phyloP scores from a whole-genome alignment of 768 basidiomycete genomes.

The Dacryopinax spathularia region DNA sequence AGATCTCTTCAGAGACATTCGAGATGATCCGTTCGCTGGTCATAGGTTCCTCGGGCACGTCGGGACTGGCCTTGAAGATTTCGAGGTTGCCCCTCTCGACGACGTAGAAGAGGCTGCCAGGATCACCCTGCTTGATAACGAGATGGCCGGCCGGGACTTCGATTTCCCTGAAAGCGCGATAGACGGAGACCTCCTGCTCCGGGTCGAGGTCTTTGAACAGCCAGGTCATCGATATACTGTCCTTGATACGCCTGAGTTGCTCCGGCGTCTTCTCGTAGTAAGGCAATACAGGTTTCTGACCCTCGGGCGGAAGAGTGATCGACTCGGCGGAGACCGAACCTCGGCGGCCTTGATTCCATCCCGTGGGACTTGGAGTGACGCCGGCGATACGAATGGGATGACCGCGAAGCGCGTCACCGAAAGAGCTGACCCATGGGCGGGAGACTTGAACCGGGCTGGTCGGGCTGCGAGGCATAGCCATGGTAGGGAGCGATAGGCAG shows the following conservation, averaged over 20 bases:
- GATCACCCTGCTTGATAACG: conserved; percentile 94
- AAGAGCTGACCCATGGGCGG: background rate
- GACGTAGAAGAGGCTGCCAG: conserved; percentile 94
- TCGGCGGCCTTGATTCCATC: conserved; percentile 42
- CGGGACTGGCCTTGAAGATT: conserved; percentile 11
- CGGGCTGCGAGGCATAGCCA: background rate
- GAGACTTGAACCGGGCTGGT: background rate
- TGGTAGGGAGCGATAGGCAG: background rate
- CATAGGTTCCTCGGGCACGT: conserved; percentile 25
- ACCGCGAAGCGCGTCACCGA: background rate
- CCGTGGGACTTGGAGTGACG: background rate
- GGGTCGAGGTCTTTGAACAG: conserved; percentile 94
- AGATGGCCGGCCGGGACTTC: conserved; percentile 56
- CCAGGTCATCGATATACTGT: conserved; percentile 76
- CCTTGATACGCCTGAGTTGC: conserved; percentile 76
- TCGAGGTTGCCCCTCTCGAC: conserved; percentile 59
- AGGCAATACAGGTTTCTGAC: conserved; percentile 36
- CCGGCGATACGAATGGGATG: background rate
- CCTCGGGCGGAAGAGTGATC: conserved; percentile 45
- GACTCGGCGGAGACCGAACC: conserved; percentile 95
- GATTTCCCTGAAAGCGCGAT: conserved; percentile 91
- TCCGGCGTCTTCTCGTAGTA: conserved; percentile 64
- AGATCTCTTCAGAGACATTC: conserved; percentile 37
- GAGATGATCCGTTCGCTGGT: conserved; percentile 14
- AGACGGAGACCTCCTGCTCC: conserved; percentile 83